phyloP scores from a whole-genome alignment of 148 eudicot species.

The Rhododendron simsii region DNA sequence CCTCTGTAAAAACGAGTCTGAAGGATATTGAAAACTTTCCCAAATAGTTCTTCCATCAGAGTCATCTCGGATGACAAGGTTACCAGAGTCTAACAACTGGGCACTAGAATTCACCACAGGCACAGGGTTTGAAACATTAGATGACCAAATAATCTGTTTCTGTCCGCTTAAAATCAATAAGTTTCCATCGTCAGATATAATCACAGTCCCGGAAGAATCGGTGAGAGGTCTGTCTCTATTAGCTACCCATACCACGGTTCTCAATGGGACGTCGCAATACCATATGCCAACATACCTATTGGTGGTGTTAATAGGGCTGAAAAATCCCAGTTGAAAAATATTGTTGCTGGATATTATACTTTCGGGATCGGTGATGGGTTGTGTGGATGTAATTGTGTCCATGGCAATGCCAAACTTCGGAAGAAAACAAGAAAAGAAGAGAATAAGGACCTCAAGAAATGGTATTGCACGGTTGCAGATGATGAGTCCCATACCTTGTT shows the following conservation, averaged over 20 bases:
- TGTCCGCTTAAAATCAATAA: constrained; percentile 25
- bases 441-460: neutral
- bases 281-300: constrained; percentile 45
- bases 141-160: constrained; percentile 36
- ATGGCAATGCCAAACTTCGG: constrained; percentile 6
- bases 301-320: constrained; percentile 29
- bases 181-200: constrained; percentile 33
- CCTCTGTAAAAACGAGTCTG: constrained; percentile 5
- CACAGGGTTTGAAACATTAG: constrained; percentile 16
- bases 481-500: neutral
- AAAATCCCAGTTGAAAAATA: constrained; percentile 34
- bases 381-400: constrained; percentile 16
- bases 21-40: constrained; percentile 15
- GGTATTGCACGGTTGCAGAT: neutral
- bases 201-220: constrained; percentile 35
- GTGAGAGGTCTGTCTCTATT: constrained; percentile 35
- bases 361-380: constrained; percentile 27
- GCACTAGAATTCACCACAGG: constrained; percentile 10
- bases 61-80: constrained; percentile 9
- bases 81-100: constrained; percentile 16
- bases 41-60: neutral
- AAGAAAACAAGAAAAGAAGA: neutral
- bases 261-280: constrained; percentile 21
- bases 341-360: constrained; percentile 27
- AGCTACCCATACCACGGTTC: constrained; percentile 35